Base-by-base conservation (phyloP, 2,329 filamentous ascomycete genomes). In the Fusarium secorum region DNA sequence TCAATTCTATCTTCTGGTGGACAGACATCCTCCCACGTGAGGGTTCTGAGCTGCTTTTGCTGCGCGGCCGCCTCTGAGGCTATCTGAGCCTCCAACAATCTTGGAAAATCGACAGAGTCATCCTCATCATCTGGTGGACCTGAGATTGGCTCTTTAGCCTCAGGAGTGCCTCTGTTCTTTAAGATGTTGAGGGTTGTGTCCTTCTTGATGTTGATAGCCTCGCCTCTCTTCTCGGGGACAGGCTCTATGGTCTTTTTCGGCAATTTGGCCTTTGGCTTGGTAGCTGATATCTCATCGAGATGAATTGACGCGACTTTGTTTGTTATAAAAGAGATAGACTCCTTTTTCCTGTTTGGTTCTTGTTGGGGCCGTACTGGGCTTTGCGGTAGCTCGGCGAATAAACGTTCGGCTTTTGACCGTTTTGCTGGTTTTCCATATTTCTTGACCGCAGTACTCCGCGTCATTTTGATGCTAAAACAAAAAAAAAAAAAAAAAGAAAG, bases 21-120 rank as follows among this genome's bases (percentile, higher is more conserved):
- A 52, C 88, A 88, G 33, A 91, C 82, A 56, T 90, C 87, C 33
- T 83, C 78, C 89, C 89, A 91, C 2, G 83, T 82, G 42, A 89
- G 78, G 9, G 84, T 74, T 7, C 84, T 82, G 20, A 87, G 78
- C 11, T 73, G 67, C 10, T 69, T 56, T 44, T 78, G 76, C 26
- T 77, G 75, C n/a, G 66, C 49, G n/a, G 73, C 26, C 9, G 57
- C 52, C 44, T 77, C 75, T 15, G 64, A 36, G 14, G 73, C 28
- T 18, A 46, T 54, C n/a, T 64, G 66, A 30, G 59, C 49, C 32
- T 71, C 15, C n/a, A 68, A 28, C 11, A 54, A 20, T 45, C 44
- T 45, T 39, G 49, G 42, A 24, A 48, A 28, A 18, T 64, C 45
- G 13, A 35, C 24, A 18, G 57, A 53, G 36, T 73, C 51, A 38